Evolutionary conservation across 352 stramenopile genomes (phyloP).

Genomic region (Phytophthora pisi): DNA sequence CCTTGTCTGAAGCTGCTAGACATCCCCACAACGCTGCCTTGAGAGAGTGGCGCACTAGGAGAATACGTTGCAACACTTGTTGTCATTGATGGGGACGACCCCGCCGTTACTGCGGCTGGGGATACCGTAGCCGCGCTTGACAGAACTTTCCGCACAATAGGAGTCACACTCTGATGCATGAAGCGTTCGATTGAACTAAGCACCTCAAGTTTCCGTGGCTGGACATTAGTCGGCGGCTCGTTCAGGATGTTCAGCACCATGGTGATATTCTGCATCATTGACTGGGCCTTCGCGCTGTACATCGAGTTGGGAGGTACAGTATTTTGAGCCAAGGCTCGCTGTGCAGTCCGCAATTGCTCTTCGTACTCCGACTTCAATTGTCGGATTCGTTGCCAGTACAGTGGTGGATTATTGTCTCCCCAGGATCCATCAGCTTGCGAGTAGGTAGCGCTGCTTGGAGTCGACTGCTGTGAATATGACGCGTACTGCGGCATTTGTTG

Average conservation of each 20-base stretch:
- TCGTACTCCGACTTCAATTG: conserved; percentile 54
- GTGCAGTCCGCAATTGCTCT: conserved; percentile 59
- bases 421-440: conserved; percentile 24
- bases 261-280: conserved; percentile 82
- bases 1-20: not conserved
- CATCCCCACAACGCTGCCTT: conserved; percentile 7
- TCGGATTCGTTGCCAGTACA: conserved; percentile 81
- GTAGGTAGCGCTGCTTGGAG: conserved; percentile 8
- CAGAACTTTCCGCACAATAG: conserved; percentile 75
- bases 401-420: conserved; percentile 37
- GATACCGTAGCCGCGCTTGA: conserved; percentile 17
- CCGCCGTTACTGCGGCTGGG: conserved; percentile 1
- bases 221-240: conserved; percentile 41
- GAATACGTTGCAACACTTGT: conserved; percentile 19
- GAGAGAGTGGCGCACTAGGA: conserved; percentile 3
- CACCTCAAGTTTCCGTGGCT: conserved; percentile 70
- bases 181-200: conserved; percentile 84
- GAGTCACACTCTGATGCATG: conserved; percentile 76
- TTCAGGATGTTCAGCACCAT: conserved; percentile 74
- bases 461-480: conserved; percentile 32
- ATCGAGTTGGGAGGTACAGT: conserved; percentile 42
- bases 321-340: conserved; percentile 72
- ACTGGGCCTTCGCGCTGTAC: conserved; percentile 77
- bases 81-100: conserved; percentile 1
- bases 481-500: conserved; percentile 29